Conservation (phyloP, 768 basidiomycete species). For the Exidia glandulosa region DNA sequence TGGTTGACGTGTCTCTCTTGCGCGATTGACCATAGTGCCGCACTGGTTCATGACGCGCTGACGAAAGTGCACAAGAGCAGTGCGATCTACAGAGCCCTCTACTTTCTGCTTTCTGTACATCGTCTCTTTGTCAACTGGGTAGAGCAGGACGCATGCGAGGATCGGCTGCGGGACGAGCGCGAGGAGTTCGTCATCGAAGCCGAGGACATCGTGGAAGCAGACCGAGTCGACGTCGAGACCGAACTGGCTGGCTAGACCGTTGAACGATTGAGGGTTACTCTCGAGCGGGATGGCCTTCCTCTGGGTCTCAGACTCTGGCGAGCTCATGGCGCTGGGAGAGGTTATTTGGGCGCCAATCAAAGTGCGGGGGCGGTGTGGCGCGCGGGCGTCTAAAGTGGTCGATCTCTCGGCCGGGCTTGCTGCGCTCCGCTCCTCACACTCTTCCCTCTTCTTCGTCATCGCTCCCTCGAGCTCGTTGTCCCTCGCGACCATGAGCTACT, state of each 20-base stretch:
- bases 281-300: not conserved
- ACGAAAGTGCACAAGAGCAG: not conserved
- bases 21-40: not conserved
- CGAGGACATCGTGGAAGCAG: slow-evolving; percentile 1
- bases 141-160: not conserved
- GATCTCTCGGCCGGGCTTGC: not conserved
- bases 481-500: not conserved
- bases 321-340: not conserved
- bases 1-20: too few species aligned
- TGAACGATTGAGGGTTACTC: not conserved
- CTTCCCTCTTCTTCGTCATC: not conserved
- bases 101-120: slow-evolving; percentile 1
- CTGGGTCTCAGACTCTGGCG: not conserved
- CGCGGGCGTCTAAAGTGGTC: not conserved
- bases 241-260: not conserved
- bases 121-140: not conserved
- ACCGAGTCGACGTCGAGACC: not conserved
- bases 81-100: not conserved
- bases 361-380: not conserved
- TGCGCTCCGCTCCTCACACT: not conserved
- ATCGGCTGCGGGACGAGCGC: slow-evolving; percentile 2
- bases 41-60: not conserved
- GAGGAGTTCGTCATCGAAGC: slow-evolving; percentile 4
- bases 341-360: too few species aligned
- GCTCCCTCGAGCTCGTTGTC: not conserved